phyloP scores from a whole-genome alignment of 2,329 filamentous ascomycete species.

The Ophiognomonia clavigignenti-juglandacearum region DNA sequence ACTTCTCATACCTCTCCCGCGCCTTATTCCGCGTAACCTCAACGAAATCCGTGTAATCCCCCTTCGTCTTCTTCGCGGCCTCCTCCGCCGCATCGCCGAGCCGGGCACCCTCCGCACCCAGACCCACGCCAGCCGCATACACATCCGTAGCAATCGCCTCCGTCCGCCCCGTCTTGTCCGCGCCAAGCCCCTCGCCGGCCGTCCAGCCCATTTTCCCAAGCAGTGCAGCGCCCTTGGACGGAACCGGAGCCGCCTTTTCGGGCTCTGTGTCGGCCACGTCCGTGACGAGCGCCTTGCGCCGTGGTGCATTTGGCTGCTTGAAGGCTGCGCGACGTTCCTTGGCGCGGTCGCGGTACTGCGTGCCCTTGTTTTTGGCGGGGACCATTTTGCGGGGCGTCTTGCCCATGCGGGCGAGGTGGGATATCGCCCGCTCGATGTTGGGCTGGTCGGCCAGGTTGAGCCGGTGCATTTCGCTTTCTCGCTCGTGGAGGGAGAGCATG shows the following conservation, averaged over 20 bases:
- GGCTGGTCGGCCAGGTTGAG: constrained; percentile 24
- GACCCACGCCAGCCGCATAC: constrained; percentile 63
- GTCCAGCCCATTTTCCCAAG: constrained; percentile 72
- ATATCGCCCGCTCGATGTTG: constrained; percentile 25
- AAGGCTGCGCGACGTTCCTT: constrained; percentile 61
- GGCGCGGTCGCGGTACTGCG: constrained; percentile 60
- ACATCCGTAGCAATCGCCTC: constrained; percentile 60
- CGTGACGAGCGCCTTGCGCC: constrained; percentile 42
- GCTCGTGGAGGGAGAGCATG: constrained; percentile 39
- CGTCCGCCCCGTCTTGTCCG: constrained; percentile 56
- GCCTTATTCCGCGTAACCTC: constrained; percentile 62
- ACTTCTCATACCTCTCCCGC: constrained; percentile 58
- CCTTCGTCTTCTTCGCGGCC: constrained; percentile 56
- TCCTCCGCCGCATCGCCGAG: constrained; percentile 63
- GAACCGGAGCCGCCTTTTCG: constrained; percentile 24
- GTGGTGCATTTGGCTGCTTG: constrained; percentile 43
- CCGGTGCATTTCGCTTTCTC: constrained; percentile 38
- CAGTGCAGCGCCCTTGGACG: constrained; percentile 59
- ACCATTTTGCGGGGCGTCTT: constrained; percentile 29
- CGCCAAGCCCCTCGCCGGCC: constrained; percentile 60
- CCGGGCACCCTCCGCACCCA: constrained; percentile 66
- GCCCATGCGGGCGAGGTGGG: constrained; percentile 20
- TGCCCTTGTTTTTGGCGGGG: constrained; percentile 18
- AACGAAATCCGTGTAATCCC: constrained; percentile 57
- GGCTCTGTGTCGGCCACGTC: constrained; percentile 30